These are phyloP conservation scores for Globisporangium nagaii DNA, from an alignment of 352 stramenopile species.

Conservation along the genomic window DNA sequence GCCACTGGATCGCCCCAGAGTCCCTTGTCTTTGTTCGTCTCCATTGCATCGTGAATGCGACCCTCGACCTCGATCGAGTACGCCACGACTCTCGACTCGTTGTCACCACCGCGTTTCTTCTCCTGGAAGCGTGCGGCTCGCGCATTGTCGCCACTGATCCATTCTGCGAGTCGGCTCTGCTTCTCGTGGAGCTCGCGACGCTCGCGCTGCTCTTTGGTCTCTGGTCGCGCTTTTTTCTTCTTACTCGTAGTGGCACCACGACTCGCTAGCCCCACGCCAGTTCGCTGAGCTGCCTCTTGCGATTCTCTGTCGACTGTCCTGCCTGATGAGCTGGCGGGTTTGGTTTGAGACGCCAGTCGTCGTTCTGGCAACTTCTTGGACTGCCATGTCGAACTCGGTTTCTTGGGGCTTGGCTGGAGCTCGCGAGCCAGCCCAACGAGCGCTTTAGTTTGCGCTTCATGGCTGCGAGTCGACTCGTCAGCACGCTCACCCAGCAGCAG, in stretches of 20 bases:
- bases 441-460: no score
- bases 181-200: constrained; percentile 6
- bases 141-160: constrained; percentile 2
- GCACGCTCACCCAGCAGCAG: no score
- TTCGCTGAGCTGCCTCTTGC: no score
- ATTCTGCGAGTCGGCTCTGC: constrained; percentile 9
- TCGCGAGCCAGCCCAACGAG: no score
- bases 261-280: no score
- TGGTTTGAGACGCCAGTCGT: no score
- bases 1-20: constrained; percentile 43
- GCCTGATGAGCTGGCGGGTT: no score
- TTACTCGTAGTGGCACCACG: not conserved
- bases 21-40: constrained; percentile 10
- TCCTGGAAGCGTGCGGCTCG: not conserved
- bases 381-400: no score
- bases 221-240: constrained; percentile 1
- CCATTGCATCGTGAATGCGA: constrained; percentile 26
- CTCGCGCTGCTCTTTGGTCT: constrained; percentile 1
- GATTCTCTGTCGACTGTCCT: no score
- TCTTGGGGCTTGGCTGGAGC: no score
- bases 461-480: not conserved
- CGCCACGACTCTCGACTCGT: not conserved
- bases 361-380: no score
- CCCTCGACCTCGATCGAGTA: constrained; percentile 36
- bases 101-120: not conserved